phyloP scores from a whole-genome alignment of 1,139 yeast species.

The Kluyveromyces marxianus region DNA sequence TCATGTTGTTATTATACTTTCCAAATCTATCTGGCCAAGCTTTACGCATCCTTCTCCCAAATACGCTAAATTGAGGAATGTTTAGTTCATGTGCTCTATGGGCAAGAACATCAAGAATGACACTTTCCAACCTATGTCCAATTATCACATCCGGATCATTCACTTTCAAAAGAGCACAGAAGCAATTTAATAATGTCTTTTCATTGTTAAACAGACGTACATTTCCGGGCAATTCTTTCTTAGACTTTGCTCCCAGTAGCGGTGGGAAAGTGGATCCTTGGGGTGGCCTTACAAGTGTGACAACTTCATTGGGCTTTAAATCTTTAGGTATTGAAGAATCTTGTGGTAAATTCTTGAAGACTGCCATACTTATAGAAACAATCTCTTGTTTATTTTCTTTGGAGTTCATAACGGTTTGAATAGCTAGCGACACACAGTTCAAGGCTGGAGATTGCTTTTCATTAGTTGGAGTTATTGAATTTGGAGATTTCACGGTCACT shows the following conservation, averaged over 20 bases:
- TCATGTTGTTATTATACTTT: conserved; percentile 39
- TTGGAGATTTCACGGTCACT: conserved; percentile 49
- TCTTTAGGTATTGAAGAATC: conserved; percentile 60
- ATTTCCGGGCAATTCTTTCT: conserved; percentile 27
- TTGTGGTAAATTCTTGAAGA: conserved; percentile 58
- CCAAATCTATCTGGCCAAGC: conserved; percentile 73
- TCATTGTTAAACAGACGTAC: conserved; percentile 64
- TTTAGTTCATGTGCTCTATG: conserved; percentile 74
- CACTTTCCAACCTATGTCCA: conserved; percentile 79
- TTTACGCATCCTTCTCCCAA: conserved; percentile 74
- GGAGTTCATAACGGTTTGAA: conserved; percentile 72
- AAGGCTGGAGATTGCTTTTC: conserved; percentile 53
- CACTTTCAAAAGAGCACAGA: conserved; percentile 62
- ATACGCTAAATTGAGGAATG: conserved; percentile 68
- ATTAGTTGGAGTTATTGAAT: conserved; percentile 42
- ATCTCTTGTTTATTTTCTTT: conserved; percentile 77
- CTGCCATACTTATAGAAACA: conserved; percentile 71
- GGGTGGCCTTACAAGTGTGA: conserved; percentile 76
- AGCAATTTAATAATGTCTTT: conserved; percentile 60
- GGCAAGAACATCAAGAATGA: conserved; percentile 70
- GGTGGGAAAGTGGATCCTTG: conserved; percentile 51
- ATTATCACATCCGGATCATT: conserved; percentile 85
- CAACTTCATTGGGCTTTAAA: conserved; percentile 45
- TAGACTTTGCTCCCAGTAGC: conserved; percentile 25
- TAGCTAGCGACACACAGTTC: conserved; percentile 65